Percentiles rank a stretch among this genome's conserved stretches.
phyloP scores from a whole-genome alignment of 2,329 filamentous ascomycete species.

The Knufia petricola region DNA sequence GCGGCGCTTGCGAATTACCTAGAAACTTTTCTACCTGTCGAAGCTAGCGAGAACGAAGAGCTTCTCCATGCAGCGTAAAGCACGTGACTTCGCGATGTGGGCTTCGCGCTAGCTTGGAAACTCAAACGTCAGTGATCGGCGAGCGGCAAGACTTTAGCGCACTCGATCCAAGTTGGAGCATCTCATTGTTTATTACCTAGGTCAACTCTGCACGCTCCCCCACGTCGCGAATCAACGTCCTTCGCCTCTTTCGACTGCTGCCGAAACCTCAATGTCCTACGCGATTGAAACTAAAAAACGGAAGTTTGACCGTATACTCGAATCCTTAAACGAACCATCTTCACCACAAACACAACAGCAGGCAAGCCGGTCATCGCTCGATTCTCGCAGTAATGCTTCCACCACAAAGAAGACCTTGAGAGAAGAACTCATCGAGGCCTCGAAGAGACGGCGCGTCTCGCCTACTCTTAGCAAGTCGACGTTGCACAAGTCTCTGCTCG shows the following conservation, averaged over 20 bases:
- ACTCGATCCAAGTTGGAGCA: too few relatives aligned
- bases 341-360: not conserved
- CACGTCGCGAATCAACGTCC: too few relatives aligned
- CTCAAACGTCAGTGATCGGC: too few relatives aligned
- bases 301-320: constrained; percentile 39
- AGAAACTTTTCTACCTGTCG: too few relatives aligned
- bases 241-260: not conserved
- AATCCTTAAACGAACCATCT: constrained; percentile 28
- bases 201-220: too few relatives aligned
- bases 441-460: constrained; percentile 19
- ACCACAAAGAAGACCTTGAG: constrained; percentile 10
- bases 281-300: constrained; percentile 38
- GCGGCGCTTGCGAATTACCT: too few relatives aligned
- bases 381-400: constrained; percentile 14
- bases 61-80: too few relatives aligned
- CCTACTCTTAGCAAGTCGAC: constrained; percentile 18
- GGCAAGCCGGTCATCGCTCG: constrained; percentile 13
- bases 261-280: constrained; percentile 24
- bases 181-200: too few relatives aligned
- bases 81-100: too few relatives aligned
- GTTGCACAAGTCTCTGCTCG: constrained; percentile 29
- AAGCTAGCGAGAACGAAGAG: too few relatives aligned
- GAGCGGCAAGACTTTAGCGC: too few relatives aligned
- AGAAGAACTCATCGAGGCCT: constrained; percentile 16
- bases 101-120: too few relatives aligned